Conservation (phyloP, 2,329 filamentous ascomycete species). For the Hypoxylon sp. region DNA sequence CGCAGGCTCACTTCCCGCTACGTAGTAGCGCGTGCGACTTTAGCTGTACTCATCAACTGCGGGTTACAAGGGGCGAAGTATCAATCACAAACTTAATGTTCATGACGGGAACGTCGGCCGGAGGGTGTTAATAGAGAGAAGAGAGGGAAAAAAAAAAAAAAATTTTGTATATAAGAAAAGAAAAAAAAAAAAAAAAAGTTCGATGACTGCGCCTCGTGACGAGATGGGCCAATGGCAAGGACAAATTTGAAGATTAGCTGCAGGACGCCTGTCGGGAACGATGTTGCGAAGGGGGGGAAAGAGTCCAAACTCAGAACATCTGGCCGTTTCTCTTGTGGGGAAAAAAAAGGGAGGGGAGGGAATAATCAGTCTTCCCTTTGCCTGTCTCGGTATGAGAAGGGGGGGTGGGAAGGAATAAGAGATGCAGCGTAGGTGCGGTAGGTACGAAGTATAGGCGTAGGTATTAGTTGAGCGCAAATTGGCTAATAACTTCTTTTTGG, state of each 20-base stretch:
- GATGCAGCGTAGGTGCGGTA: too few relatives aligned
- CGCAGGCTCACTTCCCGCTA: conserved; percentile 34
- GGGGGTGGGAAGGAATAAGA: conserved; percentile 19
- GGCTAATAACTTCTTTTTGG: conserved; percentile 41
- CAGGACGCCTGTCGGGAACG: conserved; percentile 34
- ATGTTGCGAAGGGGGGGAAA: conserved; percentile 31
- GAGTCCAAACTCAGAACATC: conserved; percentile 35
- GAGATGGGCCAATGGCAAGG: conserved; percentile 39
- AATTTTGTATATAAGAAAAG: too few relatives aligned
- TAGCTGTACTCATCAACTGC: conserved; percentile 45
- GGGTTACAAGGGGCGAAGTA: conserved; percentile 35
- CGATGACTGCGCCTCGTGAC: conserved; percentile 41
- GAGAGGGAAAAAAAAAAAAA: conserved; percentile 32
- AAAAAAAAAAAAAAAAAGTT: conserved; percentile 32
- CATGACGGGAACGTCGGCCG: conserved; percentile 33
- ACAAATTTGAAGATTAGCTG: conserved; percentile 37
- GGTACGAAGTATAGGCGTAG: too few relatives aligned
- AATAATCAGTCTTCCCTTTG: conserved; percentile 21
- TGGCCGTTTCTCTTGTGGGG: conserved; percentile 28
- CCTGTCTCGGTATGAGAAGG: conserved; percentile 34
- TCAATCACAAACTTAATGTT: conserved; percentile 34
- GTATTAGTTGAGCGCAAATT: conserved; percentile 37
- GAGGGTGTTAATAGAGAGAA: conserved; percentile 19
- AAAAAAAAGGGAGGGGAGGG: conserved; percentile 13
- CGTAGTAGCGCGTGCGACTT: conserved; percentile 27